Conservation (phyloP, 2,329 filamentous ascomycete species). For the Calonectria henricotiae region DNA sequence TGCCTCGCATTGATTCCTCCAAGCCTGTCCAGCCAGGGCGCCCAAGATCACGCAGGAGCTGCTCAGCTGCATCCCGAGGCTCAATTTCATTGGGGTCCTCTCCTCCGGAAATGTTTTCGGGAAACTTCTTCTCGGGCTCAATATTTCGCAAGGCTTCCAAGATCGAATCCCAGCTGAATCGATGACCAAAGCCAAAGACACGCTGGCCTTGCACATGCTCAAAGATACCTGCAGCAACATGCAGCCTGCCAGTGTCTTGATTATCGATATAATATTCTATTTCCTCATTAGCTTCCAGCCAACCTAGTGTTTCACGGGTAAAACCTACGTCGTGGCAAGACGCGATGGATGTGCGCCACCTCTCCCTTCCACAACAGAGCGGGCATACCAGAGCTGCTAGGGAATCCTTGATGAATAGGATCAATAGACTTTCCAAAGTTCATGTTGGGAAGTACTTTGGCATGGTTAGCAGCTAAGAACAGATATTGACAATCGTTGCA, state of each 20-base stretch:
- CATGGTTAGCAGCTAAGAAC: accelerated
- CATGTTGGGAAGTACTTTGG: slow-evolving; percentile 50
- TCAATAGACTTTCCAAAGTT: slow-evolving; percentile 52
- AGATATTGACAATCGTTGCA: accelerated
- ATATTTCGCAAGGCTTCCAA: slow-evolving; percentile 50
- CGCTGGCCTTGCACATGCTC: slow-evolving; percentile 65
- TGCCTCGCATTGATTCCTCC: slow-evolving; percentile 20
- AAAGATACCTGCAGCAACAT: slow-evolving; percentile 68
- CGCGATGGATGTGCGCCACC: slow-evolving; percentile 2
- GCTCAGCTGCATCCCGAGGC: slow-evolving; percentile 26
- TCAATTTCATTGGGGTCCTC: slow-evolving; percentile 30
- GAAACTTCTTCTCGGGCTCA: slow-evolving; percentile 44
- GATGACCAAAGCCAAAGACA: slow-evolving; percentile 69
- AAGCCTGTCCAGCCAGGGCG: slow-evolving; percentile 20
- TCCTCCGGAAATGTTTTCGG: slow-evolving; percentile 47
- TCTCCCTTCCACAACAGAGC: slow-evolving; percentile 47
- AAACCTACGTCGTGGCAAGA: slow-evolving; percentile 31
- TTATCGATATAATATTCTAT: slow-evolving; percentile 65
- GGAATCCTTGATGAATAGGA: slow-evolving; percentile 42
- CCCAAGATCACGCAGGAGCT: slow-evolving; percentile 20
- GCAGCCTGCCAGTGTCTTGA: slow-evolving; percentile 67
- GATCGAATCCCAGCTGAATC: slow-evolving; percentile 65
- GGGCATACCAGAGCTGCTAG: slow-evolving; percentile 46
- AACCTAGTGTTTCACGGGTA: accelerated
- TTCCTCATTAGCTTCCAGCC: neutral